phyloP scores from a whole-genome alignment of 2,329 filamentous ascomycete species.

The Neoscytalidium dimidiatum region DNA sequence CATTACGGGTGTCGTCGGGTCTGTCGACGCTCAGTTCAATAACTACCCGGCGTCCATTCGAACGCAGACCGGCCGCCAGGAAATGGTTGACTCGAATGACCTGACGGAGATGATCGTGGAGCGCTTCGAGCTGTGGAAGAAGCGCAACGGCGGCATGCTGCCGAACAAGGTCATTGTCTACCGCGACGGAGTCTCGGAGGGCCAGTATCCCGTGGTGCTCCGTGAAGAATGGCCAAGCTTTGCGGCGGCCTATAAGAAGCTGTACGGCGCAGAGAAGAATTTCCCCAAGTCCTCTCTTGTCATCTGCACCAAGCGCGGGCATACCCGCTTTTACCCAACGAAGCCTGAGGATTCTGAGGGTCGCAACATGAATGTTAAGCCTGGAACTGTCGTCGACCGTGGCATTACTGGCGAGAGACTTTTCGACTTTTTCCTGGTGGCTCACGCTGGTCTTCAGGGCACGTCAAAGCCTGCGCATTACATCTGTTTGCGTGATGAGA shows the following conservation, averaged over 20 bases:
- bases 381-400: conserved; percentile 81
- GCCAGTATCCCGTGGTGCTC: conserved; percentile 72
- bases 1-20: conserved; percentile 77
- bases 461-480: conserved; percentile 85
- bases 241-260: conserved; percentile 60
- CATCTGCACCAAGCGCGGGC: conserved; percentile 82
- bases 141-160: conserved; percentile 52
- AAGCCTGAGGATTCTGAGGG: conserved; percentile 35
- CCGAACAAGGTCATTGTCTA: conserved; percentile 82
- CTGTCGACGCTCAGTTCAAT: conserved; percentile 64
- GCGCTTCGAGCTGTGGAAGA: conserved; percentile 66
- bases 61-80: conserved; percentile 63
- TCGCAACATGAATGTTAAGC: conserved; percentile 63
- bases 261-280: conserved; percentile 53
- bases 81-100: conserved; percentile 62
- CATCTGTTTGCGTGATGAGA: conserved; percentile 57
- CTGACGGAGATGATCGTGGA: conserved; percentile 63
- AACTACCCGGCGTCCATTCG: conserved; percentile 76
- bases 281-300: conserved; percentile 56
- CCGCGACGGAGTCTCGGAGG: conserved; percentile 85
- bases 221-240: conserved; percentile 67
- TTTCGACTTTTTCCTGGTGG: conserved; percentile 84
- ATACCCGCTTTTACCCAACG: conserved; percentile 81
- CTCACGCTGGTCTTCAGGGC: conserved; percentile 76
- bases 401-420: conserved; percentile 64